These are phyloP conservation scores for Camellia granthamiana DNA, from an alignment of 148 eudicot genomes.

Conservation along the genomic window DNA sequence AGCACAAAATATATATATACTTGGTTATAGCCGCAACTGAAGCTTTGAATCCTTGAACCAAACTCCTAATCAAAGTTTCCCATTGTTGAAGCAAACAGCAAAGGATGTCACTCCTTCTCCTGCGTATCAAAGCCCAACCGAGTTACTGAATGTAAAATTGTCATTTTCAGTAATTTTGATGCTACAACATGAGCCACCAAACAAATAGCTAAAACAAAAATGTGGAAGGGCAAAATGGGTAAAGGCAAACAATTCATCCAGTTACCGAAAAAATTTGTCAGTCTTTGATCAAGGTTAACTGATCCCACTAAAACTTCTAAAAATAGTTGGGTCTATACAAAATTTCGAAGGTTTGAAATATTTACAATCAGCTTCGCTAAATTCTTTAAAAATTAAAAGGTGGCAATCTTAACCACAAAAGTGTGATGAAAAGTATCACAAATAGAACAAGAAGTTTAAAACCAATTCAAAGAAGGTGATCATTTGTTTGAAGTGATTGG, in stretches of 20 bases:
- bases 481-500: too few species aligned
- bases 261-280: background rate
- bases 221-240: background rate
- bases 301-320: too few species aligned
- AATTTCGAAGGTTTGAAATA: too few species aligned
- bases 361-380: too few species aligned
- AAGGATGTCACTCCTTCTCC: conserved; percentile 3
- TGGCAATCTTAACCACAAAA: too few species aligned
- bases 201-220: background rate
- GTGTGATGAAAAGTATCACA: too few species aligned
- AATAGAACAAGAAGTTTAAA: too few species aligned
- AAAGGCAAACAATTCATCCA: background rate
- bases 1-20: conserved; percentile 6
- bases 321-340: too few species aligned
- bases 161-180: background rate
- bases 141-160: background rate
- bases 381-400: too few species aligned
- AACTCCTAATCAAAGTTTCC: conserved; percentile 1
- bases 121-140: conserved; percentile 4
- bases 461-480: too few species aligned
- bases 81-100: conserved; percentile 2
- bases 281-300: background rate
- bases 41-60: background rate
- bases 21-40: background rate
- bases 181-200: background rate